Base-by-base conservation (phyloP, 345 rosid species). In the Melastoma malabathricum region DNA sequence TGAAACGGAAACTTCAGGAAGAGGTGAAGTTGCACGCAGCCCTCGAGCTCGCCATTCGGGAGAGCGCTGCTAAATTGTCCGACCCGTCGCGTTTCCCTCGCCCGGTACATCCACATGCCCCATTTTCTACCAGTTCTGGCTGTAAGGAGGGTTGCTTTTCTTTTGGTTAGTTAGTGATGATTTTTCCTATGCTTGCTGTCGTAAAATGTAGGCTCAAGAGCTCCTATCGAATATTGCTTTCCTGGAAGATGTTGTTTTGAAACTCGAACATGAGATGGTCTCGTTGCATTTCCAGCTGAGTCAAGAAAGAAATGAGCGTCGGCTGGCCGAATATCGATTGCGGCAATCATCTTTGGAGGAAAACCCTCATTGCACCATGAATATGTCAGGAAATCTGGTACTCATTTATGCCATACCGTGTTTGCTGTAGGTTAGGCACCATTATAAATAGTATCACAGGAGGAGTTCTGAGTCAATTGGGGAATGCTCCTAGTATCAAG, bases 201-300 rank as follows among this genome's bases (percentile, higher is more conserved):
- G 47, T 17, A 44, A 45, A 17, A 29, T 38, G 8, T 75, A 89
- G 95, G 79, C 87, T 63, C 87, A 69, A 61, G 93, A 83, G 61
- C 82, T 83, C 50, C 68, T 89, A 44, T 75, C 80, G n/a, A 70
- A 72, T 64, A 77, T 89, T 38, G 60, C 71, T 15, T 56, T 75
- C n/a, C 66, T 85, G 68, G 97, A 83, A 79, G 76, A 63, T 45
- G 63, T 82, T 13, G 75, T 89, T 17, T 71, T 79, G 27, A 77
- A 79, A 68, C 95, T 89, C 14, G 95, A 89, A 61, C 75, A 72
- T 63, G 89, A 85, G 68, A 80, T 79, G 72, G 71, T 85, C 65
- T 74, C 93, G 47, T 69, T 89, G 68, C 84, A 85, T 64, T 85
- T 83, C 82, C 95, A 85, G 62, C 80, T 89, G 58, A 85, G 93